Conservation (phyloP, 2,329 filamentous ascomycete species). For the Diplocarpon mali region DNA sequence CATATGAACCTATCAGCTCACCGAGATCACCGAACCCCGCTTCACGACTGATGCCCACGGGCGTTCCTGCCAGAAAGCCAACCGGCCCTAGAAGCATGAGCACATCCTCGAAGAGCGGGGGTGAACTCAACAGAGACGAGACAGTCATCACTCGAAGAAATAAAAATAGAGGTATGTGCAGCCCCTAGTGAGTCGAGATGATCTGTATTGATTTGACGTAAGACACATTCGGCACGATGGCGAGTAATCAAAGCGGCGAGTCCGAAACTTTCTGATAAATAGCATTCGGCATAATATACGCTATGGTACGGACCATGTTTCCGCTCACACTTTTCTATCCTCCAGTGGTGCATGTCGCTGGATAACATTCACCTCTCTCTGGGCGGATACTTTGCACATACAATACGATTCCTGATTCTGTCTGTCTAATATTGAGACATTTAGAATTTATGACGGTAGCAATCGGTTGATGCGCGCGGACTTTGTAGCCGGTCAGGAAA, state of each 20-base stretch:
- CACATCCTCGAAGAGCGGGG: conserved; percentile 19
- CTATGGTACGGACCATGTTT: too few species aligned
- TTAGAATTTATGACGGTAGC: too few species aligned
- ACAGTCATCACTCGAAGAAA: conserved; percentile 23
- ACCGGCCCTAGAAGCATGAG: conserved; percentile 28
- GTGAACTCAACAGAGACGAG: conserved; percentile 22
- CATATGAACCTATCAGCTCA: conserved; percentile 16
- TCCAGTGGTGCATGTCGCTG: too few species aligned
- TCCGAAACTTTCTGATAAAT: conserved; percentile 39
- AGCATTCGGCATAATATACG: conserved; percentile 4
- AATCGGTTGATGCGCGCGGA: too few species aligned
- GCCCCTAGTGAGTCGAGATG: too few species aligned
- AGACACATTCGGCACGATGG: conserved; percentile 44
- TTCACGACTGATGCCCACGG: conserved; percentile 18
- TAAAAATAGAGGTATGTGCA: conserved; percentile 40
- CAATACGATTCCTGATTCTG: too few species aligned
- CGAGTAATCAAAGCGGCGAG: conserved; percentile 35
- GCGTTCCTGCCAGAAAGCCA: conserved; percentile 26
- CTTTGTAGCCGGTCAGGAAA: too few species aligned
- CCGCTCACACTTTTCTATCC: too few species aligned
- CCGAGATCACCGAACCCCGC: conserved; percentile 14
- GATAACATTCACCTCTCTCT: too few species aligned
- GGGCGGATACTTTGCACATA: too few species aligned
- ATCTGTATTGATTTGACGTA: neutral
- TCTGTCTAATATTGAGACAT: too few species aligned